These are phyloP conservation scores for Nephromyces sp. DNA, from an alignment of 169 alveolate genomes.

Conservation along the genomic window DNA sequence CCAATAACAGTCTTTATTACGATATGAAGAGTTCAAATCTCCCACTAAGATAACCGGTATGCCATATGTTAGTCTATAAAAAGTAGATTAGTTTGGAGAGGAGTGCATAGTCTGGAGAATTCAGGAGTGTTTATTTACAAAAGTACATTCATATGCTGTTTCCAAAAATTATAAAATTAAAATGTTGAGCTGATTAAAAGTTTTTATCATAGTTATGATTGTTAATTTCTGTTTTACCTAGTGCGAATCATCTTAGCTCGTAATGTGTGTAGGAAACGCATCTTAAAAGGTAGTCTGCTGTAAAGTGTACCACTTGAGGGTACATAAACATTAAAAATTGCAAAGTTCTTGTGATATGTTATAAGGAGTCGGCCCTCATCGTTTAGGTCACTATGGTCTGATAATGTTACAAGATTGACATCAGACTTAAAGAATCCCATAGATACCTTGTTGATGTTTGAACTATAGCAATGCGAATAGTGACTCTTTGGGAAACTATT, in stretches of 20 bases:
- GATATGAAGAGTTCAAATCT: constrained; percentile 31
- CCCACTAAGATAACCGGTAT: constrained; percentile 36
- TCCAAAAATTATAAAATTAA: too few relatives aligned
- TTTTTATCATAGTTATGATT: too few relatives aligned
- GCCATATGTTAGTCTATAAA: constrained; percentile 30
- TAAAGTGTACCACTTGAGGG: constrained; percentile 37
- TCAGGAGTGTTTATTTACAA: too few relatives aligned
- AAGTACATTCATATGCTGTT: too few relatives aligned
- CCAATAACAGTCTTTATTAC: not conserved
- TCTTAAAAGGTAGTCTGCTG: constrained; percentile 25
- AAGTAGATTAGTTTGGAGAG: too few relatives aligned
- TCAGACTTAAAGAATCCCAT: not conserved
- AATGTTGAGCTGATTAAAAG: too few relatives aligned
- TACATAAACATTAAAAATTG: constrained; percentile 29
- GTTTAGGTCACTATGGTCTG: constrained; percentile 2
- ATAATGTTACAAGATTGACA: not conserved
- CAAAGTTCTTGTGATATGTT: constrained; percentile 24
- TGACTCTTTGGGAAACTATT: not conserved
- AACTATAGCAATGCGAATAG: too few relatives aligned
- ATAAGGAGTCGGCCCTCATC: constrained; percentile 34
- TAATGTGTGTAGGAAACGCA: constrained; percentile 35
- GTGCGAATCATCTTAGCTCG: constrained; percentile 15
- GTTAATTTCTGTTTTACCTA: too few relatives aligned
- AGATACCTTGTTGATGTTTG: too few relatives aligned
- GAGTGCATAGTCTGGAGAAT: too few relatives aligned